phyloP scores from a whole-genome alignment of 163 green algal species.

The Volvox carteri region DNA sequence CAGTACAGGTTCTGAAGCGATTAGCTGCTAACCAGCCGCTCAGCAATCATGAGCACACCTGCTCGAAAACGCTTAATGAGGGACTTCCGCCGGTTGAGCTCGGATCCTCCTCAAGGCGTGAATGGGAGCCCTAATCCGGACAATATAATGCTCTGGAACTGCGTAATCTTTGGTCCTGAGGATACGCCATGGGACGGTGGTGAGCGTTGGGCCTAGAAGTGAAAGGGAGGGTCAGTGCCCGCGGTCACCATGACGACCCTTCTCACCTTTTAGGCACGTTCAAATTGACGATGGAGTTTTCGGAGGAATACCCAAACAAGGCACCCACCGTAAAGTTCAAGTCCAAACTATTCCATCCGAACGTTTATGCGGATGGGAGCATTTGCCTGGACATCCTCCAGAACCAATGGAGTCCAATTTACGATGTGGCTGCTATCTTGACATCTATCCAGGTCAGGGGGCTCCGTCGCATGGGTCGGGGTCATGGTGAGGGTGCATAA shows the following conservation, averaged over 20 bases:
- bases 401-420: conserved; percentile 97
- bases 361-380: conserved; percentile 92
- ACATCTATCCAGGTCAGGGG: conserved; percentile 93
- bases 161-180: conserved; percentile 98
- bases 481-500: neutral
- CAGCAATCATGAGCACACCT: conserved; percentile 69
- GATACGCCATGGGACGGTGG: conserved; percentile 98
- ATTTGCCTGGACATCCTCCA: conserved; percentile 97
- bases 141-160: conserved; percentile 99
- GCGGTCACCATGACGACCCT: neutral
- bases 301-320: conserved; percentile 96
- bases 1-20: neutral
- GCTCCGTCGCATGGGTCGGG: neutral
- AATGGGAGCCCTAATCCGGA: conserved; percentile 93
- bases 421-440: conserved; percentile 96
- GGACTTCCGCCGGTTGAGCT: conserved; percentile 93
- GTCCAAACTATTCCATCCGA: conserved; percentile 94
- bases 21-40: neutral
- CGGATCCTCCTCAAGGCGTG: conserved; percentile 94
- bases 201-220: conserved; percentile 41
- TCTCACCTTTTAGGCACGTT: conserved; percentile 84
- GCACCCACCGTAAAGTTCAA: conserved; percentile 92
- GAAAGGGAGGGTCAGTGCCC: neutral
- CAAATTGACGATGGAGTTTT: conserved; percentile 90
- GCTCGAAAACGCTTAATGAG: conserved; percentile 89